Conservation (phyloP, 441 rosid genomes). For the Bruguiera hainesii region DNA sequence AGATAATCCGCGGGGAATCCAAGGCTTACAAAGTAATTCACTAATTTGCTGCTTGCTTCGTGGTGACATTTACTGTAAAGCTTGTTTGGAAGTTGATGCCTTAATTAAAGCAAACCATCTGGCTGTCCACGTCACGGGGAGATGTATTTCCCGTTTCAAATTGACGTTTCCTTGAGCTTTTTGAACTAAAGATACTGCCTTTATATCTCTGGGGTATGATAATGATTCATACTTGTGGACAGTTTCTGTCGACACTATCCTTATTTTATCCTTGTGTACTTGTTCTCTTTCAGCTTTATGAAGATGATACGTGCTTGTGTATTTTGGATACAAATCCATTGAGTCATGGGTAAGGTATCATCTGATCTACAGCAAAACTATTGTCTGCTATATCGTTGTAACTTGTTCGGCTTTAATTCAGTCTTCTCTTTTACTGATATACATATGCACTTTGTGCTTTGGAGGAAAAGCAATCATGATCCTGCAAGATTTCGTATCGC, state of each 20-base stretch:
- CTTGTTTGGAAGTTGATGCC: not conserved
- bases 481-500: too few species aligned
- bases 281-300: conserved; percentile 54
- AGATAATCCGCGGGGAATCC: conserved; percentile 70
- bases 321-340: conserved; percentile 76
- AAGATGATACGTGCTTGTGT: conserved; percentile 80
- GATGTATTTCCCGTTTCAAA: too few species aligned
- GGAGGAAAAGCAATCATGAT: too few species aligned
- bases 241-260: too few species aligned
- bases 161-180: too few species aligned
- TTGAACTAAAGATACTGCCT: too few species aligned
- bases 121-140: too few species aligned
- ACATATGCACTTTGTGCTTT: too few species aligned
- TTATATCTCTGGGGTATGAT: too few species aligned
- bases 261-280: not conserved
- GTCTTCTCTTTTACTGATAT: not conserved
- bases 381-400: not conserved
- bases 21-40: conserved; percentile 60
- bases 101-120: too few species aligned
- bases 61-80: too few species aligned
- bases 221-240: too few species aligned
- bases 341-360: conserved; percentile 77
- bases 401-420: not conserved
- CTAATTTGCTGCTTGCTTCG: not conserved
- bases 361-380: not conserved